Evolutionary conservation across 1,284 basidiomycete species (phyloP).

Genomic region (Lentinula novae-zelandiae): DNA sequence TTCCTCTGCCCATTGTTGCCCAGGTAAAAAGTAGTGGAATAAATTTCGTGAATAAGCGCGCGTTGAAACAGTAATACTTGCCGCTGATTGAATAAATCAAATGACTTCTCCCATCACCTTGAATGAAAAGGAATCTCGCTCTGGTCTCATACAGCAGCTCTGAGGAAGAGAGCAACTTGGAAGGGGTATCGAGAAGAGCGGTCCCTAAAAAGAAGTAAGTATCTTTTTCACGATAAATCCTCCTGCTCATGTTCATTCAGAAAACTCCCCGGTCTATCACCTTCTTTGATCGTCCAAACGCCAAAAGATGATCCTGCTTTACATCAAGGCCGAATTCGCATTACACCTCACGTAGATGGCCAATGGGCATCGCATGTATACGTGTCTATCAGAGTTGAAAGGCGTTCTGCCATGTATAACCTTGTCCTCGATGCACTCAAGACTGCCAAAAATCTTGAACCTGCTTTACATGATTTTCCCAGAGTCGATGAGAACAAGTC

Average conservation of each 20-base stretch:
- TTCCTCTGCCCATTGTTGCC: conserved; percentile 1
- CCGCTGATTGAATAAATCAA: neutral
- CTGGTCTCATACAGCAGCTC: conserved; percentile 24
- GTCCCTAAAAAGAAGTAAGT: conserved; percentile 24
- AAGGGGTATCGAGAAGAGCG: conserved; percentile 5
- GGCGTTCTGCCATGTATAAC: conserved; percentile 36
- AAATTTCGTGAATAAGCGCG: neutral
- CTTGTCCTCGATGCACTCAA: conserved; percentile 47
- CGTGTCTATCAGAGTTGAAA: conserved; percentile 50
- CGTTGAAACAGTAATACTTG: neutral
- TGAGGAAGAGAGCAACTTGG: conserved; percentile 25
- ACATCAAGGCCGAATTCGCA: conserved; percentile 78
- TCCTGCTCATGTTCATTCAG: conserved; percentile 26
- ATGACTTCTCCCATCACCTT: neutral
- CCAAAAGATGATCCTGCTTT: conserved; percentile 63
- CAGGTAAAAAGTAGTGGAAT: neutral
- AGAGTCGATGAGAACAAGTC: conserved; percentile 13
- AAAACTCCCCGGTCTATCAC: conserved; percentile 58
- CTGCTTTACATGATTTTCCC: conserved; percentile 46
- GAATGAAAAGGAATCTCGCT: conserved; percentile 15
- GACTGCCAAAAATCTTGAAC: conserved; percentile 38
- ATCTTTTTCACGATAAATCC: neutral
- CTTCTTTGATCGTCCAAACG: conserved; percentile 38
- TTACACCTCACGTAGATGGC: conserved; percentile 72
- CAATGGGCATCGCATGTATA: conserved; percentile 78